Base-by-base conservation (phyloP, 306 rosid species). In the Quercus mongolica region DNA sequence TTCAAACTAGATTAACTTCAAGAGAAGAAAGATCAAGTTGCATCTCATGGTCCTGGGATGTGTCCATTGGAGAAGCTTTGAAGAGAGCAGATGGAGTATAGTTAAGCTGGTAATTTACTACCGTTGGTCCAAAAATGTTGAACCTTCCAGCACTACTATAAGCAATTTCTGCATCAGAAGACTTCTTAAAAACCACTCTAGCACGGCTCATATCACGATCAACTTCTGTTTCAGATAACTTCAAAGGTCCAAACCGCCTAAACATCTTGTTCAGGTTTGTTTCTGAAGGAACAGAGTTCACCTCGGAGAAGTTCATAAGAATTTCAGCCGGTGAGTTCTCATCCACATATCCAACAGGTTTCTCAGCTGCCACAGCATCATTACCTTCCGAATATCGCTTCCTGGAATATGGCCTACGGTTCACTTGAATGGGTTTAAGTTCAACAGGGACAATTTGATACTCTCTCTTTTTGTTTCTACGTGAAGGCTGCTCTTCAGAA, bases 161-260 rank as follows among this genome's bases (percentile, higher is more conserved):
- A 65, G 99, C 98, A 65, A 90, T 87, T 85, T 95, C 99, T 15
- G 96, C 99, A 87, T 95, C 98, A 62, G 87, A 73, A 80, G 87
- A 77, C 82, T 81, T 91, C 83, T 92, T 95, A 69, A 92, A 95
- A 78, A 95, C 90, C 77, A 95, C 99, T 86, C 97, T 90, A 12
- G 99, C 99, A 73, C 97, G 96, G 75, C 98, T 87, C 76, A 91
- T 90, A 81, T 91, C 86, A 49, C 92, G 86, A 82, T 92, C 98
- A 57, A 95, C 98, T 85, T 92, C 99, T 67, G 99, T 95, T 85
- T 95, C 98, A 68, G 88, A 85, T 83, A 91, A 96, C 86, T 85
- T 90, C 14, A 95, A 80, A n/a, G 98, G 94, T 77, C 99, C 99
- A 87, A 95, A 95, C 41, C 91, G 92, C 91, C 82, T 89, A 85